These are phyloP conservation scores for Mycena galopus DNA, from an alignment of 768 basidiomycete species.

Conservation along the genomic window DNA sequence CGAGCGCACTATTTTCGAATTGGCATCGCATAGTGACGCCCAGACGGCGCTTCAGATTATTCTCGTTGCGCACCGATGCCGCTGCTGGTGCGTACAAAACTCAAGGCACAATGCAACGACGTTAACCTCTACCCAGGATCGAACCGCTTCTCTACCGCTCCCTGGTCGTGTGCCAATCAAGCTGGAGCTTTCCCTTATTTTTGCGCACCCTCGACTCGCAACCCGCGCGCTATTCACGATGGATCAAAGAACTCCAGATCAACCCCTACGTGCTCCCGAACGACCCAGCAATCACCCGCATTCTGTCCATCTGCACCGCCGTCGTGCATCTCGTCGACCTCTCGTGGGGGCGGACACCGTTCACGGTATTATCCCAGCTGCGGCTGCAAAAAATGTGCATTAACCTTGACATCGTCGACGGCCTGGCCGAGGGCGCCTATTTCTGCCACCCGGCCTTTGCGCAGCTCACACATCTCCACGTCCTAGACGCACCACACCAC, in stretches of 20 bases:
- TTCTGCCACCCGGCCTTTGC: conserved; percentile 19
- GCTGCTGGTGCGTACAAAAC: conserved; percentile 17
- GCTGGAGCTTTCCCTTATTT: conserved; percentile 28
- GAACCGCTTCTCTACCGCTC: conserved; percentile 33
- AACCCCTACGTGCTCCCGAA: conserved; percentile 30
- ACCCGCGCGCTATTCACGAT: conserved; percentile 1
- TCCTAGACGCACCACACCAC: conserved; percentile 30
- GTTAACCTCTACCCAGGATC: conserved; percentile 19
- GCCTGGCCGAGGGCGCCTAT: not conserved
- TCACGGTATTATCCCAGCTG: not conserved
- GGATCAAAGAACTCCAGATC: conserved; percentile 26
- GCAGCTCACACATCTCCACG: conserved; percentile 30
- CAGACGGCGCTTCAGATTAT: conserved; percentile 19
- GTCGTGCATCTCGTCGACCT: conserved; percentile 27
- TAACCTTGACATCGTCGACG: conserved; percentile 25
- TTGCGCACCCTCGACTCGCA: conserved; percentile 22
- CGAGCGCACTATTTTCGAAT: conserved; percentile 29
- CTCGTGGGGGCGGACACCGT: conserved; percentile 29
- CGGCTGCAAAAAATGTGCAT: conserved; percentile 29
- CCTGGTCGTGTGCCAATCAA: conserved; percentile 26
- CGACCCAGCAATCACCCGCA: conserved; percentile 18
- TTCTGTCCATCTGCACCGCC: conserved; percentile 24
- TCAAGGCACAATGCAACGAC: not conserved
- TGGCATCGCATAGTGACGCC: conserved; percentile 5
- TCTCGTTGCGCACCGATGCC: conserved; percentile 32